phyloP scores from a whole-genome alignment of 345 rosid species.

The Salix exigua region DNA sequence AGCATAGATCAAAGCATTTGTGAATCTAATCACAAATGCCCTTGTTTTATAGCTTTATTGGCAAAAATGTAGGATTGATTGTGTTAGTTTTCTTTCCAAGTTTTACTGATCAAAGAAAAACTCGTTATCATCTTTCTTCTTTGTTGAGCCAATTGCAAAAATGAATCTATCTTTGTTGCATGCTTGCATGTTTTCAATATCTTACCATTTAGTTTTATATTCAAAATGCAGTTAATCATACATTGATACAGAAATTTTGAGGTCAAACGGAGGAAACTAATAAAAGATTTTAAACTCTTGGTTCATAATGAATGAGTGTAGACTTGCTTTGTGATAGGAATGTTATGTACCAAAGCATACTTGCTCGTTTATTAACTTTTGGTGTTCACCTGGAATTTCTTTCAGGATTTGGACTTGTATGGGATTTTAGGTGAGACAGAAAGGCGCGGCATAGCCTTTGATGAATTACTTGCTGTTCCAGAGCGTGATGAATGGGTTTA shows the following conservation, averaged over 20 bases:
- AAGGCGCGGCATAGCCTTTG: slow-evolving; percentile 76
- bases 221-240: not conserved
- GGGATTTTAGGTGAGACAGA: slow-evolving; percentile 73
- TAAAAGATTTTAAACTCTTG: too few relatives aligned
- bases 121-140: not conserved
- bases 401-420: slow-evolving; percentile 70
- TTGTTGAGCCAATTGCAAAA: too few relatives aligned
- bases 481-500: slow-evolving; percentile 96
- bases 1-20: not conserved
- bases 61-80: not conserved
- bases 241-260: not conserved
- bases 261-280: not conserved
- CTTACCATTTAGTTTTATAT: not conserved
- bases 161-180: too few relatives aligned
- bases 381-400: not conserved
- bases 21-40: not conserved
- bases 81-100: not conserved
- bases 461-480: slow-evolving; percentile 76
- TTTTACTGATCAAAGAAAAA: not conserved
- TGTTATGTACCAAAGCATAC: not conserved
- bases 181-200: not conserved
- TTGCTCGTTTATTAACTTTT: not conserved
- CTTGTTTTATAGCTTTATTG: too few relatives aligned
- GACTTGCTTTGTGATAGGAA: too few relatives aligned
- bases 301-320: too few relatives aligned